Percentiles rank a stretch among this genome's conserved stretches.
phyloP scores from a whole-genome alignment of 2,329 filamentous ascomycete genomes.

The Ceratocystis albifundus region DNA sequence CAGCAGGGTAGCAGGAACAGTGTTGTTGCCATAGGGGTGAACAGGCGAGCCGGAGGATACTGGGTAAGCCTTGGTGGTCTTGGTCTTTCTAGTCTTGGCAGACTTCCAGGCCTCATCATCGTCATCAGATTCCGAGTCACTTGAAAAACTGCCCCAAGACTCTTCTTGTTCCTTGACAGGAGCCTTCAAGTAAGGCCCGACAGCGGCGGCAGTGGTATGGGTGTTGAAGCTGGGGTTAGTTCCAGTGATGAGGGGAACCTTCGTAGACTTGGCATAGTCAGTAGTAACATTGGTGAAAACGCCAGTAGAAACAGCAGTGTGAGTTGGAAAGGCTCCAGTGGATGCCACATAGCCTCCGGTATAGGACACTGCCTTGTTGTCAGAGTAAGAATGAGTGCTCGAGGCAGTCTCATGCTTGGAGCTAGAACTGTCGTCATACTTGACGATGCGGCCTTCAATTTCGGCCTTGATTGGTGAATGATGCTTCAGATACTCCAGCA shows the following conservation, averaged over 20 bases:
- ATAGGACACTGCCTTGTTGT: background rate
- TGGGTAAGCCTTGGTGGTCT: background rate
- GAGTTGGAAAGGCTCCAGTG: background rate
- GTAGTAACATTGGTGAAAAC: background rate
- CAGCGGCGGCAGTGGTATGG: background rate
- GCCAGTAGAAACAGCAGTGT: background rate
- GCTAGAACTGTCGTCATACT: background rate
- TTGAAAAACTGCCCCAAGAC: background rate
- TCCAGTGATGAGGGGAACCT: too few relatives aligned
- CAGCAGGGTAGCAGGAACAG: background rate
- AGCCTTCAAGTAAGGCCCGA: too few relatives aligned
- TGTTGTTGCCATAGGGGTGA: background rate
- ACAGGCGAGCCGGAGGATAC: background rate
- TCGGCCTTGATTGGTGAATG: slow-evolving; percentile 40
- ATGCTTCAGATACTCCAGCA: slow-evolving; percentile 39
- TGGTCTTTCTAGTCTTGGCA: background rate
- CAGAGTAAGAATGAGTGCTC: background rate
- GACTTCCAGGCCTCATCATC: background rate
- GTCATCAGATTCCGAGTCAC: background rate
- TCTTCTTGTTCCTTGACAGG: too few relatives aligned
- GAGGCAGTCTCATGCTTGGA: background rate
- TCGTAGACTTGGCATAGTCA: background rate
- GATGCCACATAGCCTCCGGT: background rate
- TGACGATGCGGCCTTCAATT: slow-evolving; percentile 37
- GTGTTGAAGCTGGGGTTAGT: too few relatives aligned